These are phyloP conservation scores for Krasilnikovozyma curviuscula DNA, from an alignment of 768 basidiomycete genomes.

Conservation along the genomic window DNA sequence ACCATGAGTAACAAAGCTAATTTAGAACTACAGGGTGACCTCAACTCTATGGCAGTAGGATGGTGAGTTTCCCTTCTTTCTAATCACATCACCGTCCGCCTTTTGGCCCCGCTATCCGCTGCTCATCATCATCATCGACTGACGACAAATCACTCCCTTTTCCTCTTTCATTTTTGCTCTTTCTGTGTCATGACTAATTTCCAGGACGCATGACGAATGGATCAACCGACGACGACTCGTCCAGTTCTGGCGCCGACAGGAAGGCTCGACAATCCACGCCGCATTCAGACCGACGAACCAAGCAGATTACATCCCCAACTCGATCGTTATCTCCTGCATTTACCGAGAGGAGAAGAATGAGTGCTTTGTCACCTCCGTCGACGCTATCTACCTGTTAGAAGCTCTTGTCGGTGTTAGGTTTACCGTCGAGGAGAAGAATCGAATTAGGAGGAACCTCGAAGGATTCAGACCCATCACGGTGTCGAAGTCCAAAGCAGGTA, in stretches of 20 bases:
- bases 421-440: slow-evolving; percentile 88
- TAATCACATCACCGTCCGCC: too few relatives aligned
- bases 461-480: slow-evolving; percentile 78
- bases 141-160: too few relatives aligned
- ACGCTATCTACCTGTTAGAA: slow-evolving; percentile 84
- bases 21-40: not conserved
- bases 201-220: slow-evolving; percentile 41
- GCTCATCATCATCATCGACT: too few relatives aligned
- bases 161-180: too few relatives aligned
- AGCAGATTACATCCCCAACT: slow-evolving; percentile 49
- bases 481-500: slow-evolving; percentile 60
- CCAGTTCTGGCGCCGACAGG: slow-evolving; percentile 59
- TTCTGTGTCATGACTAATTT: too few relatives aligned
- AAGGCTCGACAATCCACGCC: slow-evolving; percentile 55
- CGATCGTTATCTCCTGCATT: slow-evolving; percentile 86
- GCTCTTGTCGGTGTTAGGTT: slow-evolving; percentile 54
- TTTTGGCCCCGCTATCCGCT: too few relatives aligned
- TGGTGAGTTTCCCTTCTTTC: not conserved
- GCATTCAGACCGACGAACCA: slow-evolving; percentile 57
- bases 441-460: slow-evolving; percentile 84
- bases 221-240: slow-evolving; percentile 59
- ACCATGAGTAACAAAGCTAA: too few relatives aligned
- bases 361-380: slow-evolving; percentile 84
- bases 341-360: slow-evolving; percentile 52
- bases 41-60: slow-evolving; percentile 4